These are phyloP conservation scores for Flueggea neowawraea DNA, from an alignment of 441 rosid species.

Conservation along the genomic window DNA sequence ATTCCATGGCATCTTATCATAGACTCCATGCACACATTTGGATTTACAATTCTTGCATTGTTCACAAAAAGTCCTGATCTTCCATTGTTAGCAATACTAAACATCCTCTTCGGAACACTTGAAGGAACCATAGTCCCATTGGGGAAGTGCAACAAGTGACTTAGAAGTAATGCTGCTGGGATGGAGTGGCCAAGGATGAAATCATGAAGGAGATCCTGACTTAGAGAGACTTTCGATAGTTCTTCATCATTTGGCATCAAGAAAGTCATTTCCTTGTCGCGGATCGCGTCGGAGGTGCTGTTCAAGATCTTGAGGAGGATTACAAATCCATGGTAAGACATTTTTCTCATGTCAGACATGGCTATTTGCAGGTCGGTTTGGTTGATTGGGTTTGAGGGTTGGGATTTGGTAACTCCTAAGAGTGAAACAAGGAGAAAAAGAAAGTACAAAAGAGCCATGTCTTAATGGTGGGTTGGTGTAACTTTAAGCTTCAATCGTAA, in stretches of 20 bases:
- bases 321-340: constrained; percentile 39
- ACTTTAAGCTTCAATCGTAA: too few species aligned
- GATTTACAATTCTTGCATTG: constrained; percentile 31
- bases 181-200: constrained; percentile 35
- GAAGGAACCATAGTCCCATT: constrained; percentile 34
- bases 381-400: constrained; percentile 17
- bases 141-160: constrained; percentile 30
- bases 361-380: constrained; percentile 26
- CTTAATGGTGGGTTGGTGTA: too few species aligned
- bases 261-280: constrained; percentile 23
- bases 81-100: constrained; percentile 20
- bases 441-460: constrained; percentile 22
- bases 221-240: constrained; percentile 16
- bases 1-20: constrained; percentile 36
- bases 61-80: constrained; percentile 24
- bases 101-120: constrained; percentile 21
- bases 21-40: constrained; percentile 34
- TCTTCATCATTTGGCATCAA: constrained; percentile 29
- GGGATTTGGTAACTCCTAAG: constrained; percentile 13
- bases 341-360: constrained; percentile 28
- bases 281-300: constrained; percentile 10
- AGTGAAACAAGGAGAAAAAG: constrained; percentile 23
- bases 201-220: constrained; percentile 16
- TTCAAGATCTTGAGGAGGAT: constrained; percentile 35
- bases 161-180: constrained; percentile 22